Percentiles rank a stretch among this genome's conserved stretches.
Conservation (phyloP, 805 yeast genomes). For the Ogataea chonburiensis region DNA sequence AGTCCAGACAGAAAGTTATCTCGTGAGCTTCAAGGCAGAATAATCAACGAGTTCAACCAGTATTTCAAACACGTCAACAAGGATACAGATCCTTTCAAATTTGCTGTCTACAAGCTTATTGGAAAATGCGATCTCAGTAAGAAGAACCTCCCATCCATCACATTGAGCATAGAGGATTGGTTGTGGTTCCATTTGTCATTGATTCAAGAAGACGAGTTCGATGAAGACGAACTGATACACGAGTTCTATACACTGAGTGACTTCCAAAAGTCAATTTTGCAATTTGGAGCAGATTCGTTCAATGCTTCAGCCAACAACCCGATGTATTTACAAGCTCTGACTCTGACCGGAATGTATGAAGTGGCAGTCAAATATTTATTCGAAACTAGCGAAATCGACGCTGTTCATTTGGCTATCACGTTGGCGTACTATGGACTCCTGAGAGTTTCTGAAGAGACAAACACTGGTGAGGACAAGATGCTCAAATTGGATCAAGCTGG, state of each 20-base stretch:
- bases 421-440: conserved; percentile 71
- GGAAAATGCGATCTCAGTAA: conserved; percentile 84
- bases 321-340: conserved; percentile 68
- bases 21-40: conserved; percentile 62
- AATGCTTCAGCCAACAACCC: conserved; percentile 63
- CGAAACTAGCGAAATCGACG: conserved; percentile 70
- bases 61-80: conserved; percentile 63
- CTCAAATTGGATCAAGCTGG: conserved; percentile 37
- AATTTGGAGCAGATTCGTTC: conserved; percentile 73
- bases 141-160: conserved; percentile 62
- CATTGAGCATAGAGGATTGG: conserved; percentile 92
- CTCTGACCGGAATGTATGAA: conserved; percentile 79
- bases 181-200: conserved; percentile 87
- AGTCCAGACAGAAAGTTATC: conserved; percentile 57
- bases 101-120: conserved; percentile 84
- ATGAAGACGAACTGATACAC: conserved; percentile 44
- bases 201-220: conserved; percentile 52
- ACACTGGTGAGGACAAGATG: conserved; percentile 15
- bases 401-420: conserved; percentile 86
- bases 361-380: conserved; percentile 67
- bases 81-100: conserved; percentile 83
- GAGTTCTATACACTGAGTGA: conserved; percentile 74
- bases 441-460: conserved; percentile 36
- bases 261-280: conserved; percentile 67
- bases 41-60: conserved; percentile 80